These are phyloP conservation scores for Phialocephala subalpina DNA, from an alignment of 2,329 filamentous ascomycete genomes.

Conservation along the genomic window DNA sequence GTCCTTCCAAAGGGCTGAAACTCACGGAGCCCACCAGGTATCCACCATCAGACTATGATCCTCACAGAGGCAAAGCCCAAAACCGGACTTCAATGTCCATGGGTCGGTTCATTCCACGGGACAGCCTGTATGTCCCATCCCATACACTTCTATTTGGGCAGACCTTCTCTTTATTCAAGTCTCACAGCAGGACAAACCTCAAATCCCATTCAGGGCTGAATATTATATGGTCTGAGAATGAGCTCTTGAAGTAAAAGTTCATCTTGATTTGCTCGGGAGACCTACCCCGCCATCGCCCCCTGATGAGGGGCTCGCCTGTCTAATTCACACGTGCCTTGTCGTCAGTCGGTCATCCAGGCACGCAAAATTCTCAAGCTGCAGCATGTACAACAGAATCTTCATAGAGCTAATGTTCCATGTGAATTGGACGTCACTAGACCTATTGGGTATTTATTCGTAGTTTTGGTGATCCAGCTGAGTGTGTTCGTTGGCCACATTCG, in stretches of 20 bases:
- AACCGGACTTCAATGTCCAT: not conserved
- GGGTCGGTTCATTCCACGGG: not conserved
- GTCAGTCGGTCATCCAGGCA: constrained; percentile 23
- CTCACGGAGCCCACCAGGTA: not conserved
- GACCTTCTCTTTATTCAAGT: not conserved
- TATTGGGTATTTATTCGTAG: constrained; percentile 8
- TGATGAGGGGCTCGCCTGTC: constrained; percentile 8
- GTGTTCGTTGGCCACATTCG: constrained; percentile 4
- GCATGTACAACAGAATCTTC: constrained; percentile 18
- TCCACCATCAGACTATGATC: not conserved
- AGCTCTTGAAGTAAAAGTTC: not conserved
- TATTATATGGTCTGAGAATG: not conserved
- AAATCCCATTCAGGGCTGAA: not conserved
- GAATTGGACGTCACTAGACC: constrained; percentile 14
- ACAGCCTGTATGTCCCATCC: not conserved
- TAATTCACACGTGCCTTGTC: constrained; percentile 21
- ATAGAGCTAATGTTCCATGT: constrained; percentile 11
- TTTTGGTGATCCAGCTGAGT: constrained; percentile 1
- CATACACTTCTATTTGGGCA: not conserved
- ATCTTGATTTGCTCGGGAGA: not conserved
- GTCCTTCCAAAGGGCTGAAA: constrained; percentile 4
- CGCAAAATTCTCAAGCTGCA: constrained; percentile 34
- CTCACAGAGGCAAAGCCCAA: not conserved
- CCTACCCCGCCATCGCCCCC: constrained; percentile 13
- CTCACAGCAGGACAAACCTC: not conserved